Evolutionary conservation across 106 monocot species (phyloP), one percentile per base, ranked within the genome.

Genomic region (Dendrobium chrysotoxum): DNA sequence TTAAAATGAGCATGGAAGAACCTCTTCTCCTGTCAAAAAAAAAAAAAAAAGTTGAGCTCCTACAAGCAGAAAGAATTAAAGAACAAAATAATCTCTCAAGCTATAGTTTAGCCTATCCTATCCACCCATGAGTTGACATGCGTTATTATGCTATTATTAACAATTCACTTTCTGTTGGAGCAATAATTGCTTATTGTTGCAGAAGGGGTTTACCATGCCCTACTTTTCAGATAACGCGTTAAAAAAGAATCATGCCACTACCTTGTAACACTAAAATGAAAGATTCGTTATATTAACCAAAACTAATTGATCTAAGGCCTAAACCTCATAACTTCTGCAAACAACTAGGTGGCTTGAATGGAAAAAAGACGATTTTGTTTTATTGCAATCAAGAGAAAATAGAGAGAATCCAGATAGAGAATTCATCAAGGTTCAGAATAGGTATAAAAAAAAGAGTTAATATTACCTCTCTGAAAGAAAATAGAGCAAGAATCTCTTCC

Each of bases 1-100:
- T 90, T 85, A 81, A 97, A 96, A 85, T 97, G 92, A 55, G 96
- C 88, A 85, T 97, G 94, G 79, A 94, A 94, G 75, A 97, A 97
- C 81, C 90, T 92, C 76, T 88, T 87, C n/a, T 89, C 86, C 96
- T 97, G 85, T 76, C 38, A 70, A 75, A 50, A 40, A 47, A 66
- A 68, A 67, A n/a, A 50, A n/a, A 31, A 65, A 30, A 8, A 8
- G 23, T 11, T 26, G 13, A 75, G 25, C 74, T 4, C 47, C 7
- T 46, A 2, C 23, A 28, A 41, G 28, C 21, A 20, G 8, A 72
- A 80, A 30, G 46, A 46, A 80, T 26, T 40, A 78, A 54, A 53
- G 30, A 78, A 55, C 50, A 30, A 57, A 35, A 40, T 18, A 31
- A 38, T 30, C 26, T 68, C 16, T 71, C 38, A 31, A 38, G 50